Percentiles rank a stretch among this genome's conserved stretches.
These are phyloP conservation scores for Zangia roseola DNA, from an alignment of 768 basidiomycete genomes.

Conservation along the genomic window DNA sequence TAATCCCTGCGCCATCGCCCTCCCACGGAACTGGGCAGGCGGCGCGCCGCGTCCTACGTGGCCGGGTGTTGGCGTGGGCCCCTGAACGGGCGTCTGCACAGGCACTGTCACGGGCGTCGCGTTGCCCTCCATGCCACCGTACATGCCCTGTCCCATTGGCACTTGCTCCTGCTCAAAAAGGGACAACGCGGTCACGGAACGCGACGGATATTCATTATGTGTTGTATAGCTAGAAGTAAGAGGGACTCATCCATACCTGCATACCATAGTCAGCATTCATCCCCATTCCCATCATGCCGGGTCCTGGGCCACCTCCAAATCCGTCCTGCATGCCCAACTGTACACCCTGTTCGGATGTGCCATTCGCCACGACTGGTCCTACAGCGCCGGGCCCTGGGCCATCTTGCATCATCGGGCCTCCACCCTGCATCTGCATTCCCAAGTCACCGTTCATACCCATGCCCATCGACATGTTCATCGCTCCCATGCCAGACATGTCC, in stretches of 20 bases:
- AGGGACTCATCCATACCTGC: constrained; percentile 54
- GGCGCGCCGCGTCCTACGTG: constrained; percentile 31
- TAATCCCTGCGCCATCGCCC: constrained; percentile 41
- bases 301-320: constrained; percentile 41
- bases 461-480: constrained; percentile 49
- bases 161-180: constrained; percentile 51
- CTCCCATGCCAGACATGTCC: constrained; percentile 71
- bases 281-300: constrained; percentile 69
- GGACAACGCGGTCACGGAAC: constrained; percentile 26
- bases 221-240: constrained; percentile 34
- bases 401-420: constrained; percentile 57
- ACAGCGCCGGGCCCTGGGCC: constrained; percentile 35
- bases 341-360: constrained; percentile 38
- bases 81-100: constrained; percentile 34
- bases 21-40: constrained; percentile 44
- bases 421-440: constrained; percentile 50
- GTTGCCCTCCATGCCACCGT: constrained; percentile 57
- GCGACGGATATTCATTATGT: constrained; percentile 38
- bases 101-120: constrained; percentile 47
- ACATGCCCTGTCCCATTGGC: constrained; percentile 68
- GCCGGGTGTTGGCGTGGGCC: constrained; percentile 29
- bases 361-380: constrained; percentile 36
- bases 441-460: constrained; percentile 70
- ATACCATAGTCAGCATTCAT: constrained; percentile 69
- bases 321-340: constrained; percentile 43